Percentiles rank a stretch among this genome's conserved stretches.
These are phyloP conservation scores for Orbilia ellipsospora DNA, from an alignment of 2,329 filamentous ascomycete species.

Conservation along the genomic window DNA sequence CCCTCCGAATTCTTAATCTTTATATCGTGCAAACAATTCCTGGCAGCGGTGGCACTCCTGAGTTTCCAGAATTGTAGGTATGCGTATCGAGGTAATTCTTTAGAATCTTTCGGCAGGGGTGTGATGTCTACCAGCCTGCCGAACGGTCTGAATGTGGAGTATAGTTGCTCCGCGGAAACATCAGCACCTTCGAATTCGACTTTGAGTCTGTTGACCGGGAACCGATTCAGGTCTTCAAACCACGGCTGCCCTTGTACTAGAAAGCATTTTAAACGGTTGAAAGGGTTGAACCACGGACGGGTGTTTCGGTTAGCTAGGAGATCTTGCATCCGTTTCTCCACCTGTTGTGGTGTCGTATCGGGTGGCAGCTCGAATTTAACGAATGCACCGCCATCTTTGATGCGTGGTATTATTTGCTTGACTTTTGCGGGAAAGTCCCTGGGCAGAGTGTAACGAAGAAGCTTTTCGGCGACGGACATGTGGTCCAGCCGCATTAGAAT, in stretches of 20 bases:
- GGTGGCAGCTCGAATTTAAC: conserved; percentile 78
- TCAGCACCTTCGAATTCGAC: conserved; percentile 87
- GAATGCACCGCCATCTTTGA: conserved; percentile 93
- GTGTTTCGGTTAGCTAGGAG: conserved; percentile 77
- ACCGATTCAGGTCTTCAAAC: conserved; percentile 89
- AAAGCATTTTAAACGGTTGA: conserved; percentile 75
- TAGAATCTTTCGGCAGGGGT: conserved; percentile 85
- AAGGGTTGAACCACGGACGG: conserved; percentile 90
- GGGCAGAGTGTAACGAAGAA: conserved; percentile 72
- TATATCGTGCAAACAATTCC: conserved; percentile 91
- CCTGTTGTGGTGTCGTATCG: conserved; percentile 65
- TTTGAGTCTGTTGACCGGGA: conserved; percentile 78
- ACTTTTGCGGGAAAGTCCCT: conserved; percentile 69
- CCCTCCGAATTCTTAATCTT: conserved; percentile 73
- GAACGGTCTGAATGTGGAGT: conserved; percentile 86
- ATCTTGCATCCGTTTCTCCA: conserved; percentile 72
- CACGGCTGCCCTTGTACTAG: conserved; percentile 87
- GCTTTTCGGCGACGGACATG: conserved; percentile 66
- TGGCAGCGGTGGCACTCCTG: conserved; percentile 84
- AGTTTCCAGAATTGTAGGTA: conserved; percentile 79
- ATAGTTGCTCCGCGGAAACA: conserved; percentile 85
- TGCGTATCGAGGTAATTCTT: conserved; percentile 82
- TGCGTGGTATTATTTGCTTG: conserved; percentile 81
- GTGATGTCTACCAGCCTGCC: conserved; percentile 90
- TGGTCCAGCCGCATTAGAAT: conserved; percentile 68